Conservation (phyloP, 129 eudicot genomes). For the Artemisia annua region DNA sequence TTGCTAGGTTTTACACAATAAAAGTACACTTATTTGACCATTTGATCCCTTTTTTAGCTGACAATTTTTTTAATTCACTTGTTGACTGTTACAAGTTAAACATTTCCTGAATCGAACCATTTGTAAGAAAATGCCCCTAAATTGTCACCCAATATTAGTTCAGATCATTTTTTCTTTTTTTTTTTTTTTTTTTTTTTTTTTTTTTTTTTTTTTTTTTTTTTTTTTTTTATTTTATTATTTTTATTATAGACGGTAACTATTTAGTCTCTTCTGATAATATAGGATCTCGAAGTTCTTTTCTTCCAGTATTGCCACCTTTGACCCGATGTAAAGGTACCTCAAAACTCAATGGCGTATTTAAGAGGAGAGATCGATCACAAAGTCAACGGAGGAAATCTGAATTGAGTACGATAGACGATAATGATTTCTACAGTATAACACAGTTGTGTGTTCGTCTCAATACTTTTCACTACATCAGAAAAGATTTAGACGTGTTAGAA, state of each 20-base stretch:
- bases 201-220: too few species aligned
- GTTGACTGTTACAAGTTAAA: background rate
- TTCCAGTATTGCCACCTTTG: slow-evolving; percentile 69
- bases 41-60: background rate
- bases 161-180: background rate
- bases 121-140: background rate
- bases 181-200: too few species aligned
- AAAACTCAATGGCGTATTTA: slow-evolving; percentile 61
- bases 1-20: too few species aligned
- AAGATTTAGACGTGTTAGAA: slow-evolving; percentile 52
- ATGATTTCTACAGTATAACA: slow-evolving; percentile 45
- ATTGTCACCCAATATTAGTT: background rate
- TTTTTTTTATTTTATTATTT: background rate
- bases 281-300: slow-evolving; percentile 60
- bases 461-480: slow-evolving; percentile 59
- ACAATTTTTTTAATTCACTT: background rate
- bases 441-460: slow-evolving; percentile 73
- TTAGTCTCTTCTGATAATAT: slow-evolving; percentile 14
- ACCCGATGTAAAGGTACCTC: slow-evolving; percentile 73
- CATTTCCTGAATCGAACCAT: background rate
- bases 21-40: background rate
- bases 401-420: slow-evolving; percentile 34
- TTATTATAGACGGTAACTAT: slow-evolving; percentile 7
- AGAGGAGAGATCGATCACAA: slow-evolving; percentile 60
- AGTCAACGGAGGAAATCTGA: slow-evolving; percentile 45